Evolutionary conservation across 495 filamentous ascomycete species (phyloP).

Genomic region (Trichoderma virens): DNA sequence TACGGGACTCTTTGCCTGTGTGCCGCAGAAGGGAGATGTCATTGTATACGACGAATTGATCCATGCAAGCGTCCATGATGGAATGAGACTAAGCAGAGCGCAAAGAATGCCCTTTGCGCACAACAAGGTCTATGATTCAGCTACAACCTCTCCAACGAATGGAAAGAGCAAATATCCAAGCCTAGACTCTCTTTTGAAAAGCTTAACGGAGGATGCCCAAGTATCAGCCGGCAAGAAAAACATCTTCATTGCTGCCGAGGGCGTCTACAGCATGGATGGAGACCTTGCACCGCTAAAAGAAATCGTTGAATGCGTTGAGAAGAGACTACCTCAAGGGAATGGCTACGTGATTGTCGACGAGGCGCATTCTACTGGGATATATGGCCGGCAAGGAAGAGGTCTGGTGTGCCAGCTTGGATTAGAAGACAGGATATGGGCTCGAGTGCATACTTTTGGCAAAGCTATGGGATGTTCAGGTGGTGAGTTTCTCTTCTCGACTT

Average conservation of each 20-base stretch:
- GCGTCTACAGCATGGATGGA: slow-evolving; percentile 82
- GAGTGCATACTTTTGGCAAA: slow-evolving; percentile 74
- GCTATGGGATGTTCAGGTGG: slow-evolving; percentile 65
- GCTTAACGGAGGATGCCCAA: slow-evolving; percentile 12
- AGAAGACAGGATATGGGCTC: slow-evolving; percentile 58
- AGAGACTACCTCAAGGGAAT: slow-evolving; percentile 47
- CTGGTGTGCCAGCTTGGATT: slow-evolving; percentile 59
- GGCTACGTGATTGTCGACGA: slow-evolving; percentile 71
- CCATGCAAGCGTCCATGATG: slow-evolving; percentile 72
- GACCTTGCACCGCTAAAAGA: slow-evolving; percentile 58
- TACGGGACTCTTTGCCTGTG: slow-evolving; percentile 54
- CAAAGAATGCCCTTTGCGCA: slow-evolving; percentile 50
- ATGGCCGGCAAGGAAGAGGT: slow-evolving; percentile 56
- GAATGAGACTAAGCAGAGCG: slow-evolving; percentile 62
- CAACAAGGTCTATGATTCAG: slow-evolving; percentile 37
- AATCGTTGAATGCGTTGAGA: slow-evolving; percentile 50
- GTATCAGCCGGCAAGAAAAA: slow-evolving; percentile 29
- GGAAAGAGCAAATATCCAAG: slow-evolving; percentile 5
- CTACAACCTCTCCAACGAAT: not conserved
- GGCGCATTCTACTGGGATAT: slow-evolving; percentile 65
- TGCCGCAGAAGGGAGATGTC: slow-evolving; percentile 62
- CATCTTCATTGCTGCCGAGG: slow-evolving; percentile 64
- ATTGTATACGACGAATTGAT: slow-evolving; percentile 68
- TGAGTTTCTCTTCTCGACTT: slow-evolving; percentile 32
- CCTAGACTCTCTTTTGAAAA: slow-evolving; percentile 17